These are phyloP conservation scores for Dryas drummondii DNA, from an alignment of 306 rosid genomes.

Conservation along the genomic window DNA sequence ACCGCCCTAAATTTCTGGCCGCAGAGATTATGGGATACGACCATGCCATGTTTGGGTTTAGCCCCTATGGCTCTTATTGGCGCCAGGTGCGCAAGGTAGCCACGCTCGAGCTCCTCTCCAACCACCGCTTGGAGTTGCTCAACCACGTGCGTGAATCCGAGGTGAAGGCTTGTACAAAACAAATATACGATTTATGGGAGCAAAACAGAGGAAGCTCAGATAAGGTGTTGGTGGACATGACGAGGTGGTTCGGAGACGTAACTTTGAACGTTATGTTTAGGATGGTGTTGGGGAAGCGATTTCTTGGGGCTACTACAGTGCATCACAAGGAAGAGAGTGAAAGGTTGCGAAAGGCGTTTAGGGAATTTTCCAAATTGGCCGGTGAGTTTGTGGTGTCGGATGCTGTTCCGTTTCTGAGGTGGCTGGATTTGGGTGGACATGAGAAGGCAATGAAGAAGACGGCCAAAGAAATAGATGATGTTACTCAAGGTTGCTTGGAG, in stretches of 20 bases:
- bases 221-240: not conserved
- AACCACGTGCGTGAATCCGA: slow-evolving; percentile 9
- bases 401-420: slow-evolving; percentile 24
- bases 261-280: slow-evolving; percentile 17
- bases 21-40: slow-evolving; percentile 22
- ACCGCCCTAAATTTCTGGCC: slow-evolving; percentile 24
- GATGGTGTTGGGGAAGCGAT: slow-evolving; percentile 23
- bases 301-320: not conserved
- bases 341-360: not conserved
- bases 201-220: not conserved
- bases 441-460: slow-evolving; percentile 30
- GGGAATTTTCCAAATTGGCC: not conserved
- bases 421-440: slow-evolving; percentile 40
- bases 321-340: not conserved
- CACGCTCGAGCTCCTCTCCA: slow-evolving; percentile 16
- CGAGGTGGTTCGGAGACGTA: slow-evolving; percentile 10
- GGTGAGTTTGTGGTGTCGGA: slow-evolving; percentile 14
- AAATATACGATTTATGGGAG: not conserved
- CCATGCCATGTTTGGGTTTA: slow-evolving; percentile 31
- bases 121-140: slow-evolving; percentile 15
- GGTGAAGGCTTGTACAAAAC: slow-evolving; percentile 4
- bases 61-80: slow-evolving; percentile 27
- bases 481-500: slow-evolving; percentile 15
- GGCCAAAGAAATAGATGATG: slow-evolving; percentile 7
- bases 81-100: slow-evolving; percentile 30